Base-by-base conservation (phyloP, 768 basidiomycete genomes). In the Termitomyces sp. region DNA sequence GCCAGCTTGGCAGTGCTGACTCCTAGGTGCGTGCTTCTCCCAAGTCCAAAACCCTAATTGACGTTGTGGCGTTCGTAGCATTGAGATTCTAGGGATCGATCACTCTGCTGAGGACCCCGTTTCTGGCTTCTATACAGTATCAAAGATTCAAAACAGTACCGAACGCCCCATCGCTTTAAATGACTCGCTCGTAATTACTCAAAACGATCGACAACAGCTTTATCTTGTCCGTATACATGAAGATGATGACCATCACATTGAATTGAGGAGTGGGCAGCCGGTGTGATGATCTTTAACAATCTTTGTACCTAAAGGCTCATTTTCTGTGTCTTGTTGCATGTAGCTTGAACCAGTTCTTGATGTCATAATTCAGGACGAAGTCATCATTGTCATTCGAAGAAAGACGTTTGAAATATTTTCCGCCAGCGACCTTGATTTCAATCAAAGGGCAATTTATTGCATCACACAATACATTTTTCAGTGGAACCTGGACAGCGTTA, bases 401-500 rank as follows among this genome's bases (percentile, higher is more conserved):
- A 74, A 66, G 57, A 70, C 73, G 26, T 50, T 81, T 62, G 78
- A 82, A 54, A 62, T 82, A 26, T 84, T 82, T 64, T 63, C 72
- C 16, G 64, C 77, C 8, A 63, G 72, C 20, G 58, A 63, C 13
- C 68, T 73, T 6, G 65, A 66, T 14, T 57, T 67, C n/a, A 56
- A 61, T 18, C 58, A 43, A 47, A 60, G 38, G 5, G 60, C 72
- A 38, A 68, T 82, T 5, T 71, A 76, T 38, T 84, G 86, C 1
- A 65, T 82, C 44, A 72, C 77, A 14, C 70, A 69, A 33, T 74
- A 82, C 70, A 68, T 70, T 54, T 86, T 82, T 75, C 82, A 74
- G 47, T 87, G 82, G 82, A 75, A 72, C n/a, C 72, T 86, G 44
- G 85, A 87, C 68, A 79, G 72, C 33, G 74, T 82, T 61, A 69